Base-by-base conservation (phyloP, 148 eudicot species). In the Chenopodium formosanum region DNA sequence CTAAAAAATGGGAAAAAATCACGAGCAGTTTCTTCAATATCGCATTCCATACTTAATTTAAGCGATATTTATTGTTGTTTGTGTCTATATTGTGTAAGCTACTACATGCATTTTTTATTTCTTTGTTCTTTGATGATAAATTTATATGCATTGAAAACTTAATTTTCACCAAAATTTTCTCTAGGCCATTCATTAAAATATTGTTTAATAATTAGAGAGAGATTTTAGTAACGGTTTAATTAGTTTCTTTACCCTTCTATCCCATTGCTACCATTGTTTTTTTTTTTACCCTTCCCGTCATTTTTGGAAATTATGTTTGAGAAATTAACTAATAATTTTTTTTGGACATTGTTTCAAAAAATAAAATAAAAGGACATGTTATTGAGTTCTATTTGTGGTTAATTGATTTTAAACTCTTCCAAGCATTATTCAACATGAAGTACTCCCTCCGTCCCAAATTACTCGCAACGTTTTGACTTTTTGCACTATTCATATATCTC, bases 1-100 rank as follows among this genome's bases (percentile, higher is more conserved):
- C 79, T 72, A 4, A 89, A 32, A 53, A 85, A 74, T 1, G 89
- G 89, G 4, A 64, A 78, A 11, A 86, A 80, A 23, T 87, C 87
- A 40, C 83, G 82, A 64, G 80, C 64, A 4, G 86, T 66, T 4
- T 81, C 81, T 22, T 76, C 72, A 11, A 65, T 11, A 12, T 3
- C 34, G 16, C 29, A 34, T 31, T 76, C 56, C 71, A 70, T 83
- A 20, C 19, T 37, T 6, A 29, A 17, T 40, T 22, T 6, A 44
- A 20, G 5, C 14, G 44, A 2, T 58, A 58, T 58, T 58, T 70
- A 34, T 7, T 37, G 48, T 70, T 12, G 23, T 11, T 4, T 11
- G 9, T 34, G 1, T 47, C 40, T 48, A 70, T 37, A 25, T 69
- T 29, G 1, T 29, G 46, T 69, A 31, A 32, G 2, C 0, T 69